phyloP scores from a whole-genome alignment of 257 asterid species.

The Solanum acaule region DNA sequence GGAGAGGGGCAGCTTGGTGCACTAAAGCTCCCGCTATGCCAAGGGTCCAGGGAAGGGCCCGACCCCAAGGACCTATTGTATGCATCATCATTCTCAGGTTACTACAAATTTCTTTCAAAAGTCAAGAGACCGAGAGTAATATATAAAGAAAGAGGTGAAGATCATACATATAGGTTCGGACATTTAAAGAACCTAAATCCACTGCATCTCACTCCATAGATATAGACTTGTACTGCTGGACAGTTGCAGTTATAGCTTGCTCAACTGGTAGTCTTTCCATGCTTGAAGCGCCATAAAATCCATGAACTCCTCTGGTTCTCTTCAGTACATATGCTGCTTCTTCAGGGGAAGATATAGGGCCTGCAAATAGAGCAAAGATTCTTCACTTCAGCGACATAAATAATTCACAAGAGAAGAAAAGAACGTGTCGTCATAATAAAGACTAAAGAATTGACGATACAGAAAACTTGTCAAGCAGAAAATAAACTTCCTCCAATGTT shows the following conservation, averaged over 20 bases:
- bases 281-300: slow-evolving; percentile 95
- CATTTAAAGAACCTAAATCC: not conserved
- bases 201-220: slow-evolving; percentile 25
- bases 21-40: not conserved
- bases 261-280: slow-evolving; percentile 97
- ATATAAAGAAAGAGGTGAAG: not conserved
- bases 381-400: not conserved
- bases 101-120: not conserved
- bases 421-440: not conserved
- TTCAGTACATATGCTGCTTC: slow-evolving; percentile 83
- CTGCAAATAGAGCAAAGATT: slow-evolving; percentile 24
- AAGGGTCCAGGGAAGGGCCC: not conserved
- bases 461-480: not conserved
- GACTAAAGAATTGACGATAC: not conserved
- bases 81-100: not conserved
- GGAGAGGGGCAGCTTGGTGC: not conserved
- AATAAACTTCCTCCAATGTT: not conserved
- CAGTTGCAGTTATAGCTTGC: slow-evolving; percentile 72
- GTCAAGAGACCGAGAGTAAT: not conserved
- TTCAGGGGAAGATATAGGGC: slow-evolving; percentile 72
- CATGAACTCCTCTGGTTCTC: slow-evolving; percentile 84
- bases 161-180: not conserved
- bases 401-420: not conserved
- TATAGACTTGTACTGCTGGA: slow-evolving; percentile 71
- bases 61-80: not conserved